phyloP scores from a whole-genome alignment of 345 rosid species.

The Bruguiera gymnorhiza region DNA sequence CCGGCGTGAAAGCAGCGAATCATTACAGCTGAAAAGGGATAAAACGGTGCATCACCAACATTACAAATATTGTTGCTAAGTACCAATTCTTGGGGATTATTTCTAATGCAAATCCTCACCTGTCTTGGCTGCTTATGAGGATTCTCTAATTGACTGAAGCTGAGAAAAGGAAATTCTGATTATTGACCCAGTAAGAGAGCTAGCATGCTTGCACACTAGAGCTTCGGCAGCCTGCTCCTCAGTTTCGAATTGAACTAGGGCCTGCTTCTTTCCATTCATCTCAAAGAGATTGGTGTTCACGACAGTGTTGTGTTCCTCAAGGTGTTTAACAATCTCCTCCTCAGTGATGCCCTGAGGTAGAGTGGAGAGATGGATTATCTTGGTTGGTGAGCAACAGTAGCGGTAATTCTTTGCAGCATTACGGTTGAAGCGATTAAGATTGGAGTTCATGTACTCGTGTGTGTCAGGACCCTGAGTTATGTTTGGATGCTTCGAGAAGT shows the following conservation, averaged over 20 bases:
- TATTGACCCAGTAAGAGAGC: constrained; percentile 66
- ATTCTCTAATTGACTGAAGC: constrained; percentile 55
- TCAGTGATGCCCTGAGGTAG: constrained; percentile 84
- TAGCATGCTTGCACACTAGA: constrained; percentile 89
- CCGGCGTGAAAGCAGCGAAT: constrained; percentile 17
- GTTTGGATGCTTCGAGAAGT: constrained; percentile 83
- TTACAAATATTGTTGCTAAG: constrained; percentile 23
- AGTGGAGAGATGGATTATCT: constrained; percentile 89
- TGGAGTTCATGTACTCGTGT: constrained; percentile 71
- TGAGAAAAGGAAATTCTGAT: constrained; percentile 97
- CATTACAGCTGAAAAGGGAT: constrained; percentile 17
- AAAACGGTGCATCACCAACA: constrained; percentile 19
- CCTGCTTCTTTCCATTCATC: constrained; percentile 94
- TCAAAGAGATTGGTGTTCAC: constrained; percentile 76
- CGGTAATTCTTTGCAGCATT: constrained; percentile 95
- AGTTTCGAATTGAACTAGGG: constrained; percentile 69
- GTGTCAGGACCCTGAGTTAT: constrained; percentile 91
- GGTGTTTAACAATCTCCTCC: constrained; percentile 68
- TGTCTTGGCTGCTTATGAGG: constrained; percentile 2
- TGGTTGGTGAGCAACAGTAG: constrained; percentile 97
- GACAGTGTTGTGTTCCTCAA: constrained; percentile 73
- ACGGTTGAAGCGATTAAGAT: constrained; percentile 93
- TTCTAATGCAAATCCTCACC: constrained; percentile 10
- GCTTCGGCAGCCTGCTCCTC: constrained; percentile 97
- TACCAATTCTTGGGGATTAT: constrained; percentile 17